A percentile compares a stretch with the other conserved stretches of the same genome.
Evolutionary conservation across 345 rosid genomes (phyloP).

Genomic region (Mallotus nudiflorus): DNA sequence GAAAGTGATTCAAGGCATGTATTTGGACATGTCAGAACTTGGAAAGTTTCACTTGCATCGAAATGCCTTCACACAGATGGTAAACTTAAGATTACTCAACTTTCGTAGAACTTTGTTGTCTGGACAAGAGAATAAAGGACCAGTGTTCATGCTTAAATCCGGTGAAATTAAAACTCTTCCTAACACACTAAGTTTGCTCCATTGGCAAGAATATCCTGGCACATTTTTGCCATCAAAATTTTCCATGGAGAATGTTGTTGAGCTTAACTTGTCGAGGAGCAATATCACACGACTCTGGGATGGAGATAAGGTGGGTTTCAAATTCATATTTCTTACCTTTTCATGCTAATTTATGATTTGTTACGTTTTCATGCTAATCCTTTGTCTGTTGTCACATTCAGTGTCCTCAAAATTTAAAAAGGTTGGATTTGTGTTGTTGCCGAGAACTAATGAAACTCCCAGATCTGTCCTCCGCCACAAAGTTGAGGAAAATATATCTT

Average conservation of each 20-base stretch:
- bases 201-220: slow-evolving; percentile 8
- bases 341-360: no score
- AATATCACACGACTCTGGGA: no score
- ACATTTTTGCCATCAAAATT: neutral
- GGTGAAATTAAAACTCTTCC: no score
- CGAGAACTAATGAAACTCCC: neutral
- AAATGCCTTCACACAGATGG: neutral
- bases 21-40: slow-evolving; percentile 5
- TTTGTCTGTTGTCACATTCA: neutral
- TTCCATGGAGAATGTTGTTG: slow-evolving; percentile 4
- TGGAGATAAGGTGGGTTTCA: slow-evolving; percentile 1
- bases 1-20: neutral
- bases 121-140: neutral
- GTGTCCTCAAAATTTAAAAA: neutral
- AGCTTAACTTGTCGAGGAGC: neutral
- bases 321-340: no score
- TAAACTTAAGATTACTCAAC: neutral
- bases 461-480: no score
- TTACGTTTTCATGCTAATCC: no score
- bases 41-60: neutral
- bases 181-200: no score
- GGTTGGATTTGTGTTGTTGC: neutral
- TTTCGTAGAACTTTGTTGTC: neutral
- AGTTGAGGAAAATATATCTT: no score
- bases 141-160: neutral